Evolutionary conservation across 371 early-diverging fungal species (phyloP).

Genomic region (Dichotomocladium elegans): DNA sequence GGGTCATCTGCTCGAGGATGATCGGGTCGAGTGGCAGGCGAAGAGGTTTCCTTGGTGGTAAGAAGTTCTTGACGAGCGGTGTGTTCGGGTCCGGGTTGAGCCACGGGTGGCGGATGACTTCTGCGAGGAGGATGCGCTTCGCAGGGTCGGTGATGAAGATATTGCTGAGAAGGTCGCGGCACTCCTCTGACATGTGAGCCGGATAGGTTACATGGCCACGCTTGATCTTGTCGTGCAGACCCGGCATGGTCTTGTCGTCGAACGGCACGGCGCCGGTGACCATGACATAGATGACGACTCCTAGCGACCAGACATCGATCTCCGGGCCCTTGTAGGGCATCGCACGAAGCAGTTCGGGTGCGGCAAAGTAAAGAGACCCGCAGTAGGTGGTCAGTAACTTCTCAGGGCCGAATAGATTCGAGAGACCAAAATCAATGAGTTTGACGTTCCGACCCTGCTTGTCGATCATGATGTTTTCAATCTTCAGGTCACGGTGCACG

Average conservation of each 20-base stretch:
- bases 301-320: slow-evolving; percentile 96
- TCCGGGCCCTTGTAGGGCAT: slow-evolving; percentile 91
- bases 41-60: slow-evolving; percentile 69
- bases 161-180: slow-evolving; percentile 69
- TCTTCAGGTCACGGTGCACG: slow-evolving; percentile 96
- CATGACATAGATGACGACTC: slow-evolving; percentile 93
- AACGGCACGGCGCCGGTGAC: slow-evolving; percentile 96
- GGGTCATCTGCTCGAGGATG: slow-evolving; percentile 73
- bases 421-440: slow-evolving; percentile 95
- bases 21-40: slow-evolving; percentile 63
- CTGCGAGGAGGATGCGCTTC: slow-evolving; percentile 72
- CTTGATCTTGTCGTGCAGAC: slow-evolving; percentile 93
- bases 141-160: slow-evolving; percentile 76
- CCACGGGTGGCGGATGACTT: slow-evolving; percentile 84
- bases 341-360: slow-evolving; percentile 92
- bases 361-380: slow-evolving; percentile 96
- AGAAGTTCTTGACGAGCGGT: slow-evolving; percentile 54
- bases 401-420: slow-evolving; percentile 85
- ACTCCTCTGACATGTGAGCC: slow-evolving; percentile 78
- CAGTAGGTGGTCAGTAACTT: slow-evolving; percentile 88
- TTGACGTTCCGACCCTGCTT: slow-evolving; percentile 83
- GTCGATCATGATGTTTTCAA: slow-evolving; percentile 93
- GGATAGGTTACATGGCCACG: slow-evolving; percentile 76
- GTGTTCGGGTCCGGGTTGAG: slow-evolving; percentile 68
- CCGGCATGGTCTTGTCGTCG: slow-evolving; percentile 90